Evolutionary conservation across 2,329 filamentous ascomycete species (phyloP).

Genomic region (Esteya vermicola): DNA sequence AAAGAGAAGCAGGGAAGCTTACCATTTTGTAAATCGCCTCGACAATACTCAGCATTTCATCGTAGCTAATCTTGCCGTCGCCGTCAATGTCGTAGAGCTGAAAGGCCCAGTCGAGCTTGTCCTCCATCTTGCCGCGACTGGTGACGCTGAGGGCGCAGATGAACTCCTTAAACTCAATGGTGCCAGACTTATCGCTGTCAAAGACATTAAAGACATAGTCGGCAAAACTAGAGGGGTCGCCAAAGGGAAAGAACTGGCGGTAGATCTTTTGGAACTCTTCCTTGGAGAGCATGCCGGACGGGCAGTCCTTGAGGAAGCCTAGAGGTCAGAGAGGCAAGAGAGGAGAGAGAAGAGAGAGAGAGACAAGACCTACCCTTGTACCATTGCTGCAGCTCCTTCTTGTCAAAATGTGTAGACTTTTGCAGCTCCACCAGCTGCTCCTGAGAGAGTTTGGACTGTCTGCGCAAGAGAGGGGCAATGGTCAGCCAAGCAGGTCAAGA

Average conservation of each 20-base stretch:
- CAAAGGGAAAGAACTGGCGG: conserved; percentile 97
- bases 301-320: conserved; percentile 98
- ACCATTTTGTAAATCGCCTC: conserved; percentile 99
- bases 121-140: conserved; percentile 95
- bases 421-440: conserved; percentile 92
- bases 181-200: conserved; percentile 91
- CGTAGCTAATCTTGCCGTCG: conserved; percentile 96
- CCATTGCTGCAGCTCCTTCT: conserved; percentile 99
- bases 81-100: conserved; percentile 98
- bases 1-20: neutral
- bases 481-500: neutral
- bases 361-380: conserved; percentile 66
- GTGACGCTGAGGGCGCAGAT: conserved; percentile 97
- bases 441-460: conserved; percentile 96
- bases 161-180: conserved; percentile 99
- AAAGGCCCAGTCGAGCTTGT: conserved; percentile 98
- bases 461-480: conserved; percentile 22
- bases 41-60: conserved; percentile 97
- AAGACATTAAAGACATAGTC: conserved; percentile 99
- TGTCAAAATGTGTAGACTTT: conserved; percentile 96
- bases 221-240: conserved; percentile 91
- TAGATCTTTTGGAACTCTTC: conserved; percentile 99
- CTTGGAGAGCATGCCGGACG: conserved; percentile 90
- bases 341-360: conserved; percentile 1
- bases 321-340: conserved; percentile 3